Evolutionary conservation across 2,329 filamentous ascomycete genomes (phyloP).

Genomic region (Exophiala alcalophila): DNA sequence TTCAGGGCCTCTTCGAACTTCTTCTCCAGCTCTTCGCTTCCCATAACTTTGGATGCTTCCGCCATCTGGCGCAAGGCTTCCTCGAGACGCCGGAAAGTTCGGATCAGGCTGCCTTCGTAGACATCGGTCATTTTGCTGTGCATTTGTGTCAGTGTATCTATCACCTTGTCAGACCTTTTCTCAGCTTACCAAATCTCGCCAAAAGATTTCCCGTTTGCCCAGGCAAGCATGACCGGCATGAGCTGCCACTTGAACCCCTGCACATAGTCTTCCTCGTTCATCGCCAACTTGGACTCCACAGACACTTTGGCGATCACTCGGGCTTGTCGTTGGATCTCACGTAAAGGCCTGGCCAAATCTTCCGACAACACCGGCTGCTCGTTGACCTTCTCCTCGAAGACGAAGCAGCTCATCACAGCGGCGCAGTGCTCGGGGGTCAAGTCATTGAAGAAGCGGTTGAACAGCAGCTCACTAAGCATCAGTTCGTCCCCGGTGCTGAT

Average conservation of each 20-base stretch:
- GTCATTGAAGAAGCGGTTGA: conserved; percentile 98
- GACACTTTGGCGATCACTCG: conserved; percentile 88
- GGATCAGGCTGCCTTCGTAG: conserved; percentile 94
- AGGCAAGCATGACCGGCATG: conserved; percentile 93
- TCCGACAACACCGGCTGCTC: conserved; percentile 70
- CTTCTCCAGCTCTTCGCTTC: conserved; percentile 79
- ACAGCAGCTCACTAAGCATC: conserved; percentile 85
- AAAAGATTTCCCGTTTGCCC: conserved; percentile 88
- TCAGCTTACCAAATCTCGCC: conserved; percentile 83
- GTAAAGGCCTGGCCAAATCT: conserved; percentile 79
- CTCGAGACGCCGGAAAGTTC: conserved; percentile 90
- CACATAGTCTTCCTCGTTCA: conserved; percentile 95
- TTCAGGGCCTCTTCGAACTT: conserved; percentile 28
- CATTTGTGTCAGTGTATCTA: conserved; percentile 17
- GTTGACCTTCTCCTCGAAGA: conserved; percentile 94
- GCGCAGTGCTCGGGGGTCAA: conserved; percentile 83
- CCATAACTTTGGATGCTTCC: conserved; percentile 96
- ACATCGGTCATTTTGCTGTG: conserved; percentile 96
- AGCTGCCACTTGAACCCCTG: conserved; percentile 87
- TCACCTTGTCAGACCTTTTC: not conserved
- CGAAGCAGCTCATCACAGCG: conserved; percentile 84
- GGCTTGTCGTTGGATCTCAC: conserved; percentile 83
- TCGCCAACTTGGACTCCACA: conserved; percentile 84
- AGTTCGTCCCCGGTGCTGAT: conserved; percentile 96
- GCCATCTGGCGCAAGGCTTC: conserved; percentile 93